Evolutionary conservation across 116 monocot species (phyloP), one percentile per base, ranked within the genome.

Genomic region (Zostera marina): DNA sequence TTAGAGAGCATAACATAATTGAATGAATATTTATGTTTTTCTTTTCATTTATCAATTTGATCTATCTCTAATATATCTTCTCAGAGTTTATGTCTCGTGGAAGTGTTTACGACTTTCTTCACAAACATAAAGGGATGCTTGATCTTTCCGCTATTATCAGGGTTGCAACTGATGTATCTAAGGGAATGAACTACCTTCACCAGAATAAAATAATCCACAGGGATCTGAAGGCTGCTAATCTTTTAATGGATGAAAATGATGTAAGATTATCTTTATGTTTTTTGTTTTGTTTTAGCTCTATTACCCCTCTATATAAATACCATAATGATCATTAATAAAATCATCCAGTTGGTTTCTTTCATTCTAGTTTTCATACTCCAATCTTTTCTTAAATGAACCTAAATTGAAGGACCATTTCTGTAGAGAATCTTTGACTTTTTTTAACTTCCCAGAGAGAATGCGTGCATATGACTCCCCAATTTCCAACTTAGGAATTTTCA

Each of bases 241-340:
- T 94, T 73, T 71, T 94, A 64, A 94, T 94, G 81, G 94, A 94
- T 84, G 88, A 84, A 77, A 89, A 98, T 62, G 86, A 83, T 78
- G 98, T 71, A 72, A 72, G 75, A 59, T 25, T 44, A 3, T 58
- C 15, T 58, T 8, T 12, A 41, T 56, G 10, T 24, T 56, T 22
- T 20, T 4, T 11, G 9, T 20, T 8, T 23, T n/a, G 23, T 9
- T 49, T 15, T 15, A 32, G 32, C 5, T 32, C 32, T 32, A n/a
- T n/a, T n/a, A n/a, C n/a, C n/a, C n/a, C n/a, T n/a, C n/a, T n/a
- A n/a, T n/a, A n/a, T n/a, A n/a, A n/a, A n/a, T n/a, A n/a, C n/a
- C n/a, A n/a, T n/a, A n/a, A n/a, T n/a, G n/a, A n/a, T n/a, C n/a
- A n/a, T n/a, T n/a, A n/a, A n/a, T n/a, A n/a, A n/a, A n/a, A n/a